A percentile compares a stretch with the other conserved stretches of the same genome.
Conservation (phyloP, 768 basidiomycete genomes). For the Tubosaeta brunneosetosa region DNA sequence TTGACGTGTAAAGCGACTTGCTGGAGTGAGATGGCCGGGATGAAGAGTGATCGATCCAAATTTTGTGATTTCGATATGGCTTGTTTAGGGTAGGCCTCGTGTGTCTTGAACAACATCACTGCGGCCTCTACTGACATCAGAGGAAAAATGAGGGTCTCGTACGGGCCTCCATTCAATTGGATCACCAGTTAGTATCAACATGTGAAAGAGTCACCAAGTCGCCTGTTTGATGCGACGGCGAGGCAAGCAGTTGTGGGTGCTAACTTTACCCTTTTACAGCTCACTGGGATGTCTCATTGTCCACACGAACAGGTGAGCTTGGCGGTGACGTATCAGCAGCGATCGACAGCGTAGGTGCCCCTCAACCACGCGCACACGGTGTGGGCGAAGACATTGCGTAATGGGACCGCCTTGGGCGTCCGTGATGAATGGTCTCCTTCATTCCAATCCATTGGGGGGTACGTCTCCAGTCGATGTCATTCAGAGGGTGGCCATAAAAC, state of each 20-base stretch:
- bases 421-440: neutral
- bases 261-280: too few species aligned
- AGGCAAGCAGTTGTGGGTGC: too few species aligned
- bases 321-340: conserved; percentile 16
- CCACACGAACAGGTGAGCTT: neutral
- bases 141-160: too few species aligned
- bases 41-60: conserved; percentile 25
- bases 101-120: neutral
- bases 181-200: too few species aligned
- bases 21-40: conserved; percentile 23
- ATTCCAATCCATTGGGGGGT: neutral
- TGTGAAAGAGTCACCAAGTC: too few species aligned
- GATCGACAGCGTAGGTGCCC: conserved; percentile 9
- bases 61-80: conserved; percentile 15
- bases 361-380: neutral
- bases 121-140: too few species aligned
- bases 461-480: neutral
- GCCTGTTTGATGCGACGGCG: too few species aligned
- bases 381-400: neutral
- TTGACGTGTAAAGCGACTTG: conserved; percentile 15
- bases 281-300: too few species aligned
- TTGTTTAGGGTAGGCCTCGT: conserved; percentile 32
- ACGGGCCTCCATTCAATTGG: too few species aligned
- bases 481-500: conserved; percentile 5
- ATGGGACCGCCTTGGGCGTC: neutral